Evolutionary conservation across 805 yeast species (phyloP), one percentile per base, ranked within the genome.

Genomic region (Hanseniaspora lindneri): DNA sequence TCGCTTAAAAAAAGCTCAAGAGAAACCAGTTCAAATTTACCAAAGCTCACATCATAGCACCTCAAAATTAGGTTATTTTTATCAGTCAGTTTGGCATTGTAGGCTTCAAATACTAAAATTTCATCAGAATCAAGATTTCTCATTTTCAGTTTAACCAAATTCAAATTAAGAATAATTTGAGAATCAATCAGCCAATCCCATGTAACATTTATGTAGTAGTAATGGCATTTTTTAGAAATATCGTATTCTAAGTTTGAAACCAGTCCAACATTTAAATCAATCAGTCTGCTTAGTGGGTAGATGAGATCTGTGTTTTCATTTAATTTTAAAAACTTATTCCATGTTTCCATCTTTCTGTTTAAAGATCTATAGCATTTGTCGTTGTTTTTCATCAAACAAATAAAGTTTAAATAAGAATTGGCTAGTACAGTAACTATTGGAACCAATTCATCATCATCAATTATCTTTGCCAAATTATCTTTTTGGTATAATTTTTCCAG

Each of bases 401-500:
- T 36, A 16, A 62, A 49, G 50, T 63, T 58, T 33, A 64, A 51
- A 46, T 57, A 58, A 27, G 65, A 60, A 30, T 61, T 61, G 30
- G 63, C 54, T 19, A 64, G 49, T 10, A 62, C 52, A 1, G 59
- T 53, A 1, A 59, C 40, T 4, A 55, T 54, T 1, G 63, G 60
- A 10, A 63, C 55, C 2, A 51, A 25, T 37, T 59, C 59, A 3
- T 52, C 60, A 36, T 58, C 61, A 16, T 62, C 54, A 4, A 54
- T 52, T 11, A 64, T 50, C 21, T 47, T 41, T 5, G 43, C 47
- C 1, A n/a, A n/a, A 2, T 17, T n/a, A 8, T 39, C 24, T 5
- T 39, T 16, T 1, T 9, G 4, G 13, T 37, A 29, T 2, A 48
- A 16, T 13, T 42, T 57, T 10, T 52, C 75, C 32, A 87, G 67